Base-by-base conservation (phyloP, 345 rosid species). In the Microcos paniculata region DNA sequence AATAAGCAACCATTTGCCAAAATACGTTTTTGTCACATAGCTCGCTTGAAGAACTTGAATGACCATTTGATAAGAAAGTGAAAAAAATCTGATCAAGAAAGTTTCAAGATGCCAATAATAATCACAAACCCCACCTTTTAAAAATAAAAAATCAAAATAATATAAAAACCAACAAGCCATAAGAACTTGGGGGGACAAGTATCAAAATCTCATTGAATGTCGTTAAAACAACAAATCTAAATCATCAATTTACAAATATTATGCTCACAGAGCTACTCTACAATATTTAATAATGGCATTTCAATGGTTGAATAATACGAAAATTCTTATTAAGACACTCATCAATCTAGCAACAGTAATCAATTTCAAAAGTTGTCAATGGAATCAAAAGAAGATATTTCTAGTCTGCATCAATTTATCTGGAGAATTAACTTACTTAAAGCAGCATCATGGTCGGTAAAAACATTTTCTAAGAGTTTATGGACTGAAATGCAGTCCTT, bases 401-500 rank as follows among this genome's bases (percentile, higher is more conserved):
- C 16, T 26, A 67, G 56, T 67, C 49, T 43, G 52, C 14, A 19
- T 46, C 35, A 15, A 66, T 43, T 43, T 21, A 38, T 69, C 28
- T 68, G 14, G 23, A 67, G 53, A 67, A 45, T 31, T 59, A 67
- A 82, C 97, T 93, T 89, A 95, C 99, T 91, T 62, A 73, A 75
- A 62, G 97, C 93, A 73, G 97, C 92, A 76, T 90, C 96, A 46
- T 84, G 79, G 62, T 93, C 94, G 31, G 52, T 24, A 74, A 91
- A 72, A 79, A 85, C 87, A 24, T 83, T 75, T 40, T 76, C 85
- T 11, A 95, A 81, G 71, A 91, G 88, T 70, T 87, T 87, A 85
- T 91, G 96, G 72, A 93, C 90, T 49, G 85, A 82, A 82, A 89
- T 86, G 80, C 96, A 89, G 83, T 96, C 99, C 75, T 84, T 88